A percentile compares a stretch with the other conserved stretches of the same genome.
phyloP scores from a whole-genome alignment of 768 basidiomycete genomes.

The Crucibulum laeve region DNA sequence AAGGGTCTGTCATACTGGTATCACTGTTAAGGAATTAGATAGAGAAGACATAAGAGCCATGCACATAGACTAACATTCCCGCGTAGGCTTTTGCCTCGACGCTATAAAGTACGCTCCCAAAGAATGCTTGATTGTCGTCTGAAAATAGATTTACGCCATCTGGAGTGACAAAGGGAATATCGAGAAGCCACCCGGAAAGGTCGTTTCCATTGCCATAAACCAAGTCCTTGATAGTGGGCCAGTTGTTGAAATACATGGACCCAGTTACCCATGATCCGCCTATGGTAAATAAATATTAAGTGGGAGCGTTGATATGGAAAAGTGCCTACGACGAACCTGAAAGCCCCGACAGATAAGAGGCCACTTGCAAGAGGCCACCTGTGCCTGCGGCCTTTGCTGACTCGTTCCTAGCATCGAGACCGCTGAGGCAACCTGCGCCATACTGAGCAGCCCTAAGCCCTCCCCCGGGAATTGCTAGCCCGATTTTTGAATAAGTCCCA shows the following conservation, averaged over 20 bases:
- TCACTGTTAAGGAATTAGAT: conserved; percentile 31
- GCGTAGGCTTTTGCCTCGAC: conserved; percentile 50
- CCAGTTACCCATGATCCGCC: conserved; percentile 68
- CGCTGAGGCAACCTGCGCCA: conserved; percentile 55
- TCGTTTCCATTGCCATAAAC: conserved; percentile 51
- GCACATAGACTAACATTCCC: conserved; percentile 40
- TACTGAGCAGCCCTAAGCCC: conserved; percentile 67
- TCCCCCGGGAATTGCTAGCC: conserved; percentile 66
- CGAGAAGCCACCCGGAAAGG: conserved; percentile 52
- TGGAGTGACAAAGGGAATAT: conserved; percentile 52
- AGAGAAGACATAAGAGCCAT: neutral
- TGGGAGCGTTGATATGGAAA: neutral
- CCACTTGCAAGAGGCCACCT: conserved; percentile 67
- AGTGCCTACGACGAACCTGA: conserved; percentile 39
- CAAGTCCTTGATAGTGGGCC: conserved; percentile 51
- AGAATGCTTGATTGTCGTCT: conserved; percentile 45
- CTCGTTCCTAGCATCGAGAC: conserved; percentile 57
- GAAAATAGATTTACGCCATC: conserved; percentile 44
- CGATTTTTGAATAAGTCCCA: conserved; percentile 45
- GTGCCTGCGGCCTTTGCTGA: conserved; percentile 55
- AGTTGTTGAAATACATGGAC: conserved; percentile 62
- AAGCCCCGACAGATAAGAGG: conserved; percentile 63
- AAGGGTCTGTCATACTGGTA: conserved; percentile 62
- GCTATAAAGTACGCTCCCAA: conserved; percentile 48
- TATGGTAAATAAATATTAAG: conserved; percentile 11